These are phyloP conservation scores for Coniochaeta sp. DNA, from an alignment of 2,329 filamentous ascomycete species.

Conservation along the genomic window DNA sequence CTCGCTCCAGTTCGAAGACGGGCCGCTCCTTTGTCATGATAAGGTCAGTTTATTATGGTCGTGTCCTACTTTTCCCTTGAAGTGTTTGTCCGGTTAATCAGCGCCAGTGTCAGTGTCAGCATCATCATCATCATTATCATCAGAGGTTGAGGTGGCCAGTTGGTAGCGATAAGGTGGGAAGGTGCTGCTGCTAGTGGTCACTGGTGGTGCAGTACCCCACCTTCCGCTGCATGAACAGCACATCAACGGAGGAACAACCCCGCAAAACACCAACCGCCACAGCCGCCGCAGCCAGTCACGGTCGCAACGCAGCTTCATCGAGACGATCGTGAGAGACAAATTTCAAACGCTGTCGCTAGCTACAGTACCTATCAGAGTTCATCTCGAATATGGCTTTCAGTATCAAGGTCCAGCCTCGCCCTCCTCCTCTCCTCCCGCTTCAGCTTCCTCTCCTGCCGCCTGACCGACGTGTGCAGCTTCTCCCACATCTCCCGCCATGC, in stretches of 20 bases:
- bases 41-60: background rate
- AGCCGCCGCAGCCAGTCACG: slow-evolving; percentile 18
- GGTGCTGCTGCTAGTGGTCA: background rate
- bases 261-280: slow-evolving; percentile 33
- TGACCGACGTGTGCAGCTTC: background rate
- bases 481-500: slow-evolving; percentile 3
- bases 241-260: background rate
- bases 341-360: background rate
- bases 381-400: background rate
- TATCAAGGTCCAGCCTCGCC: background rate
- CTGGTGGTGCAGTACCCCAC: background rate
- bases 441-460: background rate
- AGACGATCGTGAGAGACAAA: background rate
- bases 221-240: background rate
- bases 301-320: too few relatives aligned
- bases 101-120: background rate
- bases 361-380: background rate
- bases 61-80: background rate
- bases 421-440: background rate
- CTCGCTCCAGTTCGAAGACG: background rate
- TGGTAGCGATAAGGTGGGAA: background rate
- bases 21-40: background rate
- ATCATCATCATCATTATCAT: background rate
- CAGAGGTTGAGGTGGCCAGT: too few relatives aligned
- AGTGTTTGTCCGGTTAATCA: too few relatives aligned